Conservation (phyloP, 495 filamentous ascomycete species). For the Hypoxylon subgilvum region DNA sequence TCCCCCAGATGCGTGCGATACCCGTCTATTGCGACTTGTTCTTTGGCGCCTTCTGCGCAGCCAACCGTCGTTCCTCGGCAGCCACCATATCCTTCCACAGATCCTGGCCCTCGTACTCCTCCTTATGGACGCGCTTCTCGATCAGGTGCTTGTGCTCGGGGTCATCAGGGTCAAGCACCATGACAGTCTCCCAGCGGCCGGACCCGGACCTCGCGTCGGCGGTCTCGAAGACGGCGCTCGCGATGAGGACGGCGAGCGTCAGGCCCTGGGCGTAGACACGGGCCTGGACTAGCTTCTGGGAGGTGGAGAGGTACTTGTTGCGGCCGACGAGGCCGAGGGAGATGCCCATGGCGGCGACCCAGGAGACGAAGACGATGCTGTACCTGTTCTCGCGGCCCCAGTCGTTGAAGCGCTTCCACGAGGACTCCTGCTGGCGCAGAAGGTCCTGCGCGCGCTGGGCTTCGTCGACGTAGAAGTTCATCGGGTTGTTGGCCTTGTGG, state of each 20-base stretch:
- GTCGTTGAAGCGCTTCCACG: conserved; percentile 56
- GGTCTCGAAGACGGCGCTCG: conserved; percentile 88
- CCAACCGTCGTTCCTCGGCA: conserved; percentile 73
- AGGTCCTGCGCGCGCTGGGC: conserved; percentile 48
- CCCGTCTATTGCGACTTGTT: conserved; percentile 23
- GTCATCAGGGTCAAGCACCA: conserved; percentile 73
- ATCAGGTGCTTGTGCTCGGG: conserved; percentile 73
- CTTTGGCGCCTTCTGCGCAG: conserved; percentile 63
- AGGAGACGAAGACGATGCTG: conserved; percentile 81
- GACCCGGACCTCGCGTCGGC: conserved; percentile 76
- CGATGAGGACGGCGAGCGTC: conserved; percentile 86
- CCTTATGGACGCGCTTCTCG: conserved; percentile 72
- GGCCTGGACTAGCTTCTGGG: conserved; percentile 96
- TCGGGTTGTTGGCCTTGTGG: conserved; percentile 71
- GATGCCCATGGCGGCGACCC: conserved; percentile 81
- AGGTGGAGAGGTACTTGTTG: conserved; percentile 73
- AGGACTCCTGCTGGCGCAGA: conserved; percentile 57
- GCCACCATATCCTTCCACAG: conserved; percentile 90
- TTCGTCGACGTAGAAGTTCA: conserved; percentile 69
- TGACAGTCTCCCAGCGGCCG: conserved; percentile 77
- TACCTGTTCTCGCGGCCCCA: conserved; percentile 82
- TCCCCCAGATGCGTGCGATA: no score
- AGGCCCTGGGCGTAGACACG: conserved; percentile 97
- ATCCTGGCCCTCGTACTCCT: conserved; percentile 79
- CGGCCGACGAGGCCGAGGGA: conserved; percentile 78